A percentile compares a stretch with the other conserved stretches of the same genome.
Conservation (phyloP, 2,329 filamentous ascomycete species). For the Ophiostoma himal-ulmi region DNA sequence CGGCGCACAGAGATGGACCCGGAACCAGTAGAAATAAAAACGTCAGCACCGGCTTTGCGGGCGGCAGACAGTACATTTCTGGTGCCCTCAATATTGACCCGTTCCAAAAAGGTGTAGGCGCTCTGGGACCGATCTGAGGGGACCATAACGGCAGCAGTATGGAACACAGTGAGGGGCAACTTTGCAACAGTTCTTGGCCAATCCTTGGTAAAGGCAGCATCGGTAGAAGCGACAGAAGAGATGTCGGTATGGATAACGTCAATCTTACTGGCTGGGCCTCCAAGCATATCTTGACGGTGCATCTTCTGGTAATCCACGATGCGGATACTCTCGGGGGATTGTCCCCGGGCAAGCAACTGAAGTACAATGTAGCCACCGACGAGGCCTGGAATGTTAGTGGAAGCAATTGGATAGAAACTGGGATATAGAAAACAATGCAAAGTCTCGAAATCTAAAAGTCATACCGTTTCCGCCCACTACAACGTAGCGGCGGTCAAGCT, state of each 20-base stretch:
- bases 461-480: constrained; percentile 39
- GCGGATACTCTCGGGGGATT: constrained; percentile 42
- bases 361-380: constrained; percentile 46
- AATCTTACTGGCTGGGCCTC: constrained; percentile 34
- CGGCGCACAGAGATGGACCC: constrained; percentile 40
- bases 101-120: constrained; percentile 36
- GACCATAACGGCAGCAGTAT: constrained; percentile 44
- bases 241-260: constrained; percentile 43
- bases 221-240: constrained; percentile 35
- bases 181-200: constrained; percentile 38
- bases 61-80: constrained; percentile 41
- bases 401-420: not conserved
- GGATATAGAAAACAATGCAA: not conserved
- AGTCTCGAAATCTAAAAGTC: not conserved
- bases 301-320: constrained; percentile 43
- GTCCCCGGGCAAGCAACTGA: constrained; percentile 43
- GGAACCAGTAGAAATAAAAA: constrained; percentile 44
- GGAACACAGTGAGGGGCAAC: constrained; percentile 46
- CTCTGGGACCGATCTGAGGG: constrained; percentile 39
- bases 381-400: constrained; percentile 22
- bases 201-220: constrained; percentile 38
- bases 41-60: constrained; percentile 37
- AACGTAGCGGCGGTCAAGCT: constrained; percentile 35
- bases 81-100: constrained; percentile 45
- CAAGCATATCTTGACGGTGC: constrained; percentile 36